Conservation (phyloP, 1,139 yeast genomes). For the Geotrichum carabidarum region DNA sequence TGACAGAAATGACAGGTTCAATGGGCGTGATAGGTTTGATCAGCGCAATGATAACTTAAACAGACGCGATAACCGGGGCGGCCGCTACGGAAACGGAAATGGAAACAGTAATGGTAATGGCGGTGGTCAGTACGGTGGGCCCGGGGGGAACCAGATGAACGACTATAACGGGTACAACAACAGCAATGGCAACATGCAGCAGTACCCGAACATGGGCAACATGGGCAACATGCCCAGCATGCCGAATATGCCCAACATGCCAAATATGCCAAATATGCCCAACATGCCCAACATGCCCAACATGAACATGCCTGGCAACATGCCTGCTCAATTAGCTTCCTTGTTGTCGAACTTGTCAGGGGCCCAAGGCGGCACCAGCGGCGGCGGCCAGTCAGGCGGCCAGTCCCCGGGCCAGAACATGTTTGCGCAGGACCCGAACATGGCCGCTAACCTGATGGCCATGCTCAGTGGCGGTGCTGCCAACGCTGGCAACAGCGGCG, state of each 20-base stretch:
- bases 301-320: constrained; percentile 1
- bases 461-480: constrained; percentile 11
- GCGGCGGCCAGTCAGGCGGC: background rate
- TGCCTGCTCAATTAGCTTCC: constrained; percentile 17
- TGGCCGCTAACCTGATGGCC: constrained; percentile 19
- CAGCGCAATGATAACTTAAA: background rate
- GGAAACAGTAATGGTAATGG: background rate
- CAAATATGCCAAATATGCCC: background rate
- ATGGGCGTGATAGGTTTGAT: constrained; percentile 1
- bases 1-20: constrained; percentile 4
- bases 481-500: background rate
- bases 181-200: constrained; percentile 17
- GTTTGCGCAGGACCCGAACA: constrained; percentile 18
- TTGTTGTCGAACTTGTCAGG: constrained; percentile 14
- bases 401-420: background rate
- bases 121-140: background rate
- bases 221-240: background rate
- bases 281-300: constrained; percentile 4
- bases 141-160: constrained; percentile 10
- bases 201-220: constrained; percentile 9
- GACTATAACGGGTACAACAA: constrained; percentile 8
- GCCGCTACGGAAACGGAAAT: background rate
- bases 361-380: constrained; percentile 8
- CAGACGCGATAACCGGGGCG: constrained; percentile 8
- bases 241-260: constrained; percentile 7